Evolutionary conservation across 2,329 filamentous ascomycete species (phyloP), one percentile per base, ranked within the genome.

Genomic region (Macrophomina tecta): DNA sequence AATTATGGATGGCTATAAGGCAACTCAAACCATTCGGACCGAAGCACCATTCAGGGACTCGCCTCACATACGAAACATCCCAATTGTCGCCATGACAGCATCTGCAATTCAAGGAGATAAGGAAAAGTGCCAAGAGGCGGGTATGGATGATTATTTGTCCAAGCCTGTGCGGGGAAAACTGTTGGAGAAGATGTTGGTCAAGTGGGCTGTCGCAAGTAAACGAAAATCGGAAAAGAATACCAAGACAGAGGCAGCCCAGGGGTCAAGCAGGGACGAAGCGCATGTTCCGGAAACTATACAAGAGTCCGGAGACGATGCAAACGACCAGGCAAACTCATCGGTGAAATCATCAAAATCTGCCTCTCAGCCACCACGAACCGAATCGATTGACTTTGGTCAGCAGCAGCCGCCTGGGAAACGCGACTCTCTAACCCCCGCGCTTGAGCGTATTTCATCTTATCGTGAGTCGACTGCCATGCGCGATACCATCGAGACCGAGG

Each of bases 41-140:
- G 87, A 91, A 70, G 74, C 84, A 1, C 88, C 90, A 0, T 93
- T 91, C 77, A 88, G 85, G 48, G 73, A 80, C 2, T 84, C 86
- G 63, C 82, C 87, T 1, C 77, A 78, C 18, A 75, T 86, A 4
- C 82, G 84, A 65, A 82, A 88, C 51, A 88, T 92, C 5, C 90
- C 90, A 0, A 92, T 93, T 61, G 88, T 93, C 45, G 91, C 91
- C n/a, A 92, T 93, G 89, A 93, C 91, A 0, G 91, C 90, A 4
- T 91, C 88, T 4, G 91, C 91, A 0, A 92, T 93, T 48, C 89
- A 92, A 73, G 91, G 91, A 4, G 91, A 93, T 72, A 83, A 85
- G 58, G 90, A 93, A 74, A 92, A 92, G 74, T 93, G 90, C 73
- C 85, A 86, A 68, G 85, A 84, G 68, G 89, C 90, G 8, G 91